Evolutionary conservation across 306 rosid species (phyloP), one percentile per base, ranked within the genome.

Genomic region (Abrus pulchellus): DNA sequence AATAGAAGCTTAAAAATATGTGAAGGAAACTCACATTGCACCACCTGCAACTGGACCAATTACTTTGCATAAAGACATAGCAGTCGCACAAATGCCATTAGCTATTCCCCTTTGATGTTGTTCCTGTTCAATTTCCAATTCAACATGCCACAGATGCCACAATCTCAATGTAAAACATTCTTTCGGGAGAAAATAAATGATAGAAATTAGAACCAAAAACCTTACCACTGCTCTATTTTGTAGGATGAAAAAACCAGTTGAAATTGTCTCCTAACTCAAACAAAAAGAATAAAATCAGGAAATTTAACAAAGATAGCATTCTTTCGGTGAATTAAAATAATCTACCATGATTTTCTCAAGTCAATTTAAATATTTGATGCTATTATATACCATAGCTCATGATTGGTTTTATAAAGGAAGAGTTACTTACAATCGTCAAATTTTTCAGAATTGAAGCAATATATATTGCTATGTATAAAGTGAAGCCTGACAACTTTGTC

Each of bases 201-300:
- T 9, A 28, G 50, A 54, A 20, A 67, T 34, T 5, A 3, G 8
- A 14, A 11, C 3, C 9, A 44, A 40, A 86, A 74, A 4, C 1
- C 40, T 82, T 90, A 94, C 97, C 97, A 94, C 97, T 12, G 97
- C 92, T 79, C 57, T 90, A 72, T 91, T 90, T 89, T 93, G 92
- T 67, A 93, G 86, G 74, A 90, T 61, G 90, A 88, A 91, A 57
- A 92, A 12, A 36, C 91, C 92, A 38, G 94, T 92, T 7, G 82
- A 34, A 65, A 88, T 83, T 49, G 78, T 68, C 73, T 80, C 82
- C 96, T 93, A 38, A 32, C 36, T 47, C 71, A 62, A 48, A 0
- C 38, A 70, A 56, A 74, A 81, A 29, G 40, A 33, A 33, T 11
- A 12, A 9, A 62, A 60, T 79, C 7, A 84, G 33, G 13, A 1